A percentile compares a stretch with the other conserved stretches of the same genome.
Conservation (phyloP, 805 yeast species). For the Priceomyces melissophilus region DNA sequence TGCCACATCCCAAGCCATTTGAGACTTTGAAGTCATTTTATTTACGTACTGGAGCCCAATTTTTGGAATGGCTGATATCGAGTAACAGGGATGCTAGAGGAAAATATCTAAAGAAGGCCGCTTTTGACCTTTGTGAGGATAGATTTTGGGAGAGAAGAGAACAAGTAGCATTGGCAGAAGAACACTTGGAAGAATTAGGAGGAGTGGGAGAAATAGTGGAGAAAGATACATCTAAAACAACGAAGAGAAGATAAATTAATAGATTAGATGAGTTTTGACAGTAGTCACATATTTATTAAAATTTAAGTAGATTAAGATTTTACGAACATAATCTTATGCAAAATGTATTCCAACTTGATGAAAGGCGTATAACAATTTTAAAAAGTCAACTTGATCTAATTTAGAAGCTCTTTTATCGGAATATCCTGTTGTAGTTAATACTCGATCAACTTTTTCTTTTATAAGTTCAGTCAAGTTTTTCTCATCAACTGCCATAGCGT, state of each 20-base stretch:
- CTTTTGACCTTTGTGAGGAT: constrained; percentile 88
- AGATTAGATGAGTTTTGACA: background rate
- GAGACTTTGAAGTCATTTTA: constrained; percentile 83
- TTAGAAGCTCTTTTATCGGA: constrained; percentile 88
- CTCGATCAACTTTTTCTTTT: constrained; percentile 67
- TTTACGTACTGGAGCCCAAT: constrained; percentile 78
- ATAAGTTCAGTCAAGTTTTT: constrained; percentile 45
- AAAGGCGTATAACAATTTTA: constrained; percentile 82
- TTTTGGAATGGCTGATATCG: constrained; percentile 90
- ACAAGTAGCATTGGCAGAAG: constrained; percentile 83
- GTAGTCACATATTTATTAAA: background rate
- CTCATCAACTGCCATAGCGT: constrained; percentile 38
- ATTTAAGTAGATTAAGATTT: constrained; percentile 3
- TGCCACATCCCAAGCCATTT: constrained; percentile 95
- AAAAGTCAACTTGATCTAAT: constrained; percentile 91
- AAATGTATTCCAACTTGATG: constrained; percentile 97
- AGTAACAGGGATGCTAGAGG: constrained; percentile 84
- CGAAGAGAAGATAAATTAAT: constrained; percentile 38
- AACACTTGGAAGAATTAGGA: constrained; percentile 81
- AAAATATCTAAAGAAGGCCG: constrained; percentile 79
- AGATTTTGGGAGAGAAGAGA: constrained; percentile 99
- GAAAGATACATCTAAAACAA: constrained; percentile 50
- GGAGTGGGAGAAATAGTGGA: constrained; percentile 89
- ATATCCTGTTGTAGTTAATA: constrained; percentile 74
- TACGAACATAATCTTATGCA: constrained; percentile 47